Evolutionary conservation across 345 rosid species (phyloP), one percentile per base, ranked within the genome.

Genomic region (Cardamine chenopodiifolia): DNA sequence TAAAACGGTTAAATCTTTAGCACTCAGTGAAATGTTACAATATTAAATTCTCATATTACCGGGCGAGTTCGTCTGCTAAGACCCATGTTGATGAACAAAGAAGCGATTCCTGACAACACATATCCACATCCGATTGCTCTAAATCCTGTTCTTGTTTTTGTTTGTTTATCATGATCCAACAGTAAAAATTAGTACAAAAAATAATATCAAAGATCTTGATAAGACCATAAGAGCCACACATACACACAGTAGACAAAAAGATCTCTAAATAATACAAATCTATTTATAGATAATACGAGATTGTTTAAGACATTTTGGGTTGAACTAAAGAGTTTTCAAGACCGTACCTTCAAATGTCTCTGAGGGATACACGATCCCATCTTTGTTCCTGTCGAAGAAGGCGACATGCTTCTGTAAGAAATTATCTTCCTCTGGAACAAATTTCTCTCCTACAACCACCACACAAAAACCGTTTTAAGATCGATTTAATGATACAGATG

Each of bases 301-400:
- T 20, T 68, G 64, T 22, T 68, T 52, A 68, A 61, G 39, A 68
- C 56, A 68, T 11, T 26, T 25, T 50, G 7, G 28, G 6, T 47
- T 0, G 8, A 15, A 15, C 8, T 6, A n/a, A 44, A 15, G 48
- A 44, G 48, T 44, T 44, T 44, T 44, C 4, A 62, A 72, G 56
- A 72, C 39, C 11, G 25, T 49, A 81, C 98, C 98, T 84, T 82
- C 72, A 45, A 76, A 90, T 19, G 97, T 93, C 75, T 93, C 98
- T 67, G 85, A 89, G 1, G 95, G 97, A 75, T 93, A 89, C 37
- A 93, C 81, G 19, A 88, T 6, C 0, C 98, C 98, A 54, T 90
- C 98, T 42, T 85, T 76, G 74, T 93, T 86, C 77, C 83, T 76
- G 20, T 93, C 98, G 63, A 93, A 93, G 82, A 90, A 93, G 61